Conservation (phyloP, 148 eudicot genomes). For the Vaccinium vitisidaea region DNA sequence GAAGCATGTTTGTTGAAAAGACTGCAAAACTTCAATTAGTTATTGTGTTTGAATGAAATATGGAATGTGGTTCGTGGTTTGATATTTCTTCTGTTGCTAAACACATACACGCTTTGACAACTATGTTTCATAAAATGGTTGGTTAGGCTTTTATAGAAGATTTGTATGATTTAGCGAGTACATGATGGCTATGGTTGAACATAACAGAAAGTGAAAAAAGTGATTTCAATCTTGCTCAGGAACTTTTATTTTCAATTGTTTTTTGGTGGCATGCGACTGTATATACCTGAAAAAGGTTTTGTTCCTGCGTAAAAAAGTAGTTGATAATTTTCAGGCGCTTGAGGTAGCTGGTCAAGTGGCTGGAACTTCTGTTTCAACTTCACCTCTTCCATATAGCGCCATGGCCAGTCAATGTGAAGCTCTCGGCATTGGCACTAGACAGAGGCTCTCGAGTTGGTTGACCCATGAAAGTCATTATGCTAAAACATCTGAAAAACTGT, state of each 20-base stretch:
- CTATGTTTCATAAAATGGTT: neutral
- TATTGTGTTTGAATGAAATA: too few species aligned
- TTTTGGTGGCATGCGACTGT: neutral
- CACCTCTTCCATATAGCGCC: slow-evolving; percentile 79
- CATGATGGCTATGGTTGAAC: neutral
- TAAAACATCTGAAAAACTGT: slow-evolving; percentile 20
- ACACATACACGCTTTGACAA: neutral
- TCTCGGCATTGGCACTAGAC: slow-evolving; percentile 69
- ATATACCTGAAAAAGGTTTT: neutral
- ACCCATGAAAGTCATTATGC: slow-evolving; percentile 37
- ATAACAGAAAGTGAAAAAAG: neutral
- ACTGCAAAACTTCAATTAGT: neutral
- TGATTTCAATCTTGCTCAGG: neutral
- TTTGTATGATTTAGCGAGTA: neutral
- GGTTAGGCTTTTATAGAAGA: neutral
- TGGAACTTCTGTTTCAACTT: slow-evolving; percentile 73
- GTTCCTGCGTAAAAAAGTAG: neutral
- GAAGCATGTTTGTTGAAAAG: neutral
- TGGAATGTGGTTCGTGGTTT: neutral
- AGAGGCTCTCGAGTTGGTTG: slow-evolving; percentile 86
- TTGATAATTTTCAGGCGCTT: slow-evolving; percentile 58
- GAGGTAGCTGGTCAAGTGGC: slow-evolving; percentile 97
- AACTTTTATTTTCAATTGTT: neutral
- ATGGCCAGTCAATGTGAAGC: slow-evolving; percentile 92
- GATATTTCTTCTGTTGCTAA: neutral